These are phyloP conservation scores for Termitomyces sp. DNA, from an alignment of 768 basidiomycete genomes.

Conservation along the genomic window DNA sequence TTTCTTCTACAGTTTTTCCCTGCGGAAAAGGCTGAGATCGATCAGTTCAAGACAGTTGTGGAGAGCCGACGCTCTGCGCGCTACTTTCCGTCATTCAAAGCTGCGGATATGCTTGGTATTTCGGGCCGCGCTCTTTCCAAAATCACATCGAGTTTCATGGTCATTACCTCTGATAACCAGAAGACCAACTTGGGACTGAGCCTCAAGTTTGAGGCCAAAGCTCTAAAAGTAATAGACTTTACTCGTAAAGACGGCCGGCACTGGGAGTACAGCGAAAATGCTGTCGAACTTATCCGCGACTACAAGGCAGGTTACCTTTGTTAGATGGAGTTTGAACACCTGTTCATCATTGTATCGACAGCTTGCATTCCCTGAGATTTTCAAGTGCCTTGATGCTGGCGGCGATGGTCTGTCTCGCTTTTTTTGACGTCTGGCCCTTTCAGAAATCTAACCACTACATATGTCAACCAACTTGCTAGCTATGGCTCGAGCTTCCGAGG, in stretches of 20 bases:
- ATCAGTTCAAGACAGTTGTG: slow-evolving; percentile 72
- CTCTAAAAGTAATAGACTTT: slow-evolving; percentile 90
- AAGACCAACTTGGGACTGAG: slow-evolving; percentile 92
- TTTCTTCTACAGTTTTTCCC: slow-evolving; percentile 76
- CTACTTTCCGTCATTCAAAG: slow-evolving; percentile 79
- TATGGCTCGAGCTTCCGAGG: slow-evolving; percentile 63
- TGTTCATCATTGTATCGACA: slow-evolving; percentile 22
- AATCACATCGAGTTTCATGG: slow-evolving; percentile 93
- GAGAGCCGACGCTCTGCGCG: slow-evolving; percentile 38
- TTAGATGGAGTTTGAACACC: neutral
- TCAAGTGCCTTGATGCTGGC: slow-evolving; percentile 60
- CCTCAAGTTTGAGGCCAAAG: slow-evolving; percentile 94
- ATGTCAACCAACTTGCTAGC: slow-evolving; percentile 38
- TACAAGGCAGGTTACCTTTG: slow-evolving; percentile 55
- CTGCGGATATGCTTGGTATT: slow-evolving; percentile 68
- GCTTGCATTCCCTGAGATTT: slow-evolving; percentile 82
- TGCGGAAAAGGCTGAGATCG: slow-evolving; percentile 74
- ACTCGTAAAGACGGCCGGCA: slow-evolving; percentile 75
- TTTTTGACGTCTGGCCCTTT: neutral
- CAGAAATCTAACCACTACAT: neutral
- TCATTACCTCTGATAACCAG: slow-evolving; percentile 64
- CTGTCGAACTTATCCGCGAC: slow-evolving; percentile 72
- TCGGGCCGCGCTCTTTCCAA: slow-evolving; percentile 78
- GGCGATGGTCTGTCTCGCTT: slow-evolving; percentile 56
- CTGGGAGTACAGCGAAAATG: slow-evolving; percentile 94